These are phyloP conservation scores for Mycena vulgaris DNA, from an alignment of 768 basidiomycete species.

Conservation along the genomic window DNA sequence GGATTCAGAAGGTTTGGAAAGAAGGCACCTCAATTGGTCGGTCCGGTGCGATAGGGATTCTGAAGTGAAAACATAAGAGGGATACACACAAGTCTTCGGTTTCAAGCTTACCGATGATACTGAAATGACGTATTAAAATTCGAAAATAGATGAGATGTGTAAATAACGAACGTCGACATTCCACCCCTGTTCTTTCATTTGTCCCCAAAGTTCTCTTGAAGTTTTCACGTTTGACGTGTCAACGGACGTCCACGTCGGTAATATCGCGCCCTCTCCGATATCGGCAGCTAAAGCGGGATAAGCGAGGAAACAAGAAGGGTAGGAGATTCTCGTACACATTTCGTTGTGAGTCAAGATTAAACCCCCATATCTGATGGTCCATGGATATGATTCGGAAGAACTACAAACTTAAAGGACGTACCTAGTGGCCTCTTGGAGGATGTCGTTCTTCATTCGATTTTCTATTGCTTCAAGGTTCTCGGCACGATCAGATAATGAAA, in stretches of 20 bases:
- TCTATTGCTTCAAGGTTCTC: conserved; percentile 97
- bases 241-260: conserved; percentile 95
- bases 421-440: conserved; percentile 87
- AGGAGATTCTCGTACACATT: conserved; percentile 66
- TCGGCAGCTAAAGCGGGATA: conserved; percentile 60
- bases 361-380: conserved; percentile 81
- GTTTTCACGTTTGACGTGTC: conserved; percentile 89
- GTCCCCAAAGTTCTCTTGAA: conserved; percentile 87
- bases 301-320: background rate
- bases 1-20: background rate
- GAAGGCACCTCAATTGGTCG: conserved; percentile 78
- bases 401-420: conserved; percentile 44
- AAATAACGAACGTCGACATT: conserved; percentile 80
- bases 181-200: conserved; percentile 88
- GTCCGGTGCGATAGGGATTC: conserved; percentile 96
- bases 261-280: conserved; percentile 83
- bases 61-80: conserved; percentile 44
- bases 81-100: background rate
- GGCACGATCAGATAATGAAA: conserved; percentile 91
- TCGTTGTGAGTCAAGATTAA: conserved; percentile 96
- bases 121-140: conserved; percentile 47
- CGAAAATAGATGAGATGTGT: conserved; percentile 20
- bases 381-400: conserved; percentile 22
- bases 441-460: conserved; percentile 89
- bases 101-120: conserved; percentile 77